Percentiles rank a stretch among this genome's conserved stretches.
Conservation (phyloP, 768 basidiomycete species). For the Candolleomyces efflorescens region DNA sequence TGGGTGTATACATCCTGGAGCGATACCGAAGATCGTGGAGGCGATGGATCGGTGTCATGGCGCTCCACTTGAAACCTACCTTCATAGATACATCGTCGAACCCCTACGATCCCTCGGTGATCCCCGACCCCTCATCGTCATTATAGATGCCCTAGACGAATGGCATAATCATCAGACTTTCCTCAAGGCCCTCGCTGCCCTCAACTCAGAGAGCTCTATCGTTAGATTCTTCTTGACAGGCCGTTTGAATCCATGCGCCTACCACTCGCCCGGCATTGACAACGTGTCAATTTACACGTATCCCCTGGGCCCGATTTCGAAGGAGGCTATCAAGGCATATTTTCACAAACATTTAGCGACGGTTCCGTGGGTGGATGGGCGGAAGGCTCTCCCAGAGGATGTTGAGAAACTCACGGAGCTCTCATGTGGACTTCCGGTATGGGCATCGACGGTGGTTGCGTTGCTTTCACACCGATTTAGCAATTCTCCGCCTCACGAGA, state of each 20-base stretch:
- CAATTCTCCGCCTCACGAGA: not conserved
- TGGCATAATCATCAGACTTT: not conserved
- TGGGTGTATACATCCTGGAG: no score
- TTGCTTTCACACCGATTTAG: not conserved
- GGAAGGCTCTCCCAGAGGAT: not conserved
- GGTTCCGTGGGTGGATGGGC: not conserved
- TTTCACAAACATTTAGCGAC: no score
- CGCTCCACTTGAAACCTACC: not conserved
- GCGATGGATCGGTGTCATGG: not conserved
- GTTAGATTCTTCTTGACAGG: no score
- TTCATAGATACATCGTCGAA: not conserved
- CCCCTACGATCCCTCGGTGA: constrained; percentile 2
- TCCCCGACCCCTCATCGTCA: not conserved
- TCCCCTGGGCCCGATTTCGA: no score
- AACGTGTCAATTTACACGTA: no score
- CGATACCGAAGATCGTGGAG: not conserved
- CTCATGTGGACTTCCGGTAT: not conserved
- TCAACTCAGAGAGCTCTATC: not conserved
- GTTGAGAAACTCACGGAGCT: not conserved
- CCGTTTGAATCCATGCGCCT: no score
- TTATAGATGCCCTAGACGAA: constrained; percentile 12
- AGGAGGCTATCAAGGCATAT: no score
- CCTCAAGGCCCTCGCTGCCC: not conserved
- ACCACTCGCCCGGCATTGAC: no score
- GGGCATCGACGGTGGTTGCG: not conserved